Conservation (phyloP, 345 rosid genomes). For the Rhodamnia rubescens region DNA sequence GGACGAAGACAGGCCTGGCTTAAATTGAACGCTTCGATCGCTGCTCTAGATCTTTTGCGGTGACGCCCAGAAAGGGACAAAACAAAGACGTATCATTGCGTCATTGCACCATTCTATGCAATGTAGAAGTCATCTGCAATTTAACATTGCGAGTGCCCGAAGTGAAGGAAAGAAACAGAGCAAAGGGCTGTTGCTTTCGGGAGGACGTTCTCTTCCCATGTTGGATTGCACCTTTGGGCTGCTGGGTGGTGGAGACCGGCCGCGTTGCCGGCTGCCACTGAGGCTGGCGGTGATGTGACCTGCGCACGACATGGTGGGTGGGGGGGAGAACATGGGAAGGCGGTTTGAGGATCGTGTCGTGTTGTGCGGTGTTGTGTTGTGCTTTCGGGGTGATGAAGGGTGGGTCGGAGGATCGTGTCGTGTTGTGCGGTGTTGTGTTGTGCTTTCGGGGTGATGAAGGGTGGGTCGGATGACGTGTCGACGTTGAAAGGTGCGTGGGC, state of each 20-base stretch:
- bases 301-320: neutral
- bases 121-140: neutral
- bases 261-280: neutral
- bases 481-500: neutral
- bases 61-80: neutral
- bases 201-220: neutral
- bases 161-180: neutral
- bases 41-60: too few species aligned
- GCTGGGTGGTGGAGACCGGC: neutral
- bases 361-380: neutral
- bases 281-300: neutral
- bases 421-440: neutral
- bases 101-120: neutral
- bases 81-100: neutral
- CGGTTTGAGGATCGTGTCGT: neutral
- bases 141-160: neutral
- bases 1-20: neutral
- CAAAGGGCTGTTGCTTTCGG: neutral
- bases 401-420: neutral
- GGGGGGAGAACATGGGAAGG: neutral
- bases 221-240: neutral
- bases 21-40: neutral
- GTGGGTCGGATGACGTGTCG: neutral
- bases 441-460: neutral
- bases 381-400: neutral